Evolutionary conservation across 2,329 filamentous ascomycete genomes (phyloP), one percentile per base, ranked within the genome.

Genomic region (Colletotrichum sp.): DNA sequence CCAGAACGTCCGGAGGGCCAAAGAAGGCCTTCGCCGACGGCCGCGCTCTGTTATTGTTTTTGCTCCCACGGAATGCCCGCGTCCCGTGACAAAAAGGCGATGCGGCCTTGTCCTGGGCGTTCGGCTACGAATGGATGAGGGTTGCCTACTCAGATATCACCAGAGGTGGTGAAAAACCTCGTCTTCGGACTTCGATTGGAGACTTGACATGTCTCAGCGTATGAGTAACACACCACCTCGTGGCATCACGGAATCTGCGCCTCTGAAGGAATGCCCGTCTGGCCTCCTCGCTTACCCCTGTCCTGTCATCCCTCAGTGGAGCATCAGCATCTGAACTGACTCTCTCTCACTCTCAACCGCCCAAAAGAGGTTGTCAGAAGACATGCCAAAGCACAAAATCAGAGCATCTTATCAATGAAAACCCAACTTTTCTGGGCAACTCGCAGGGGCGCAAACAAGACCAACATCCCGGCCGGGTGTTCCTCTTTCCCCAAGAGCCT

Each of bases 281-380:
- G 62, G 68, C 49, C 63, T 16, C 65, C 57, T 69, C 71, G 74
- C 74, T 74, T 74, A 76, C 65, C 74, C 74, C 65, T 76, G 74
- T 65, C 59, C 64, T 55, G 64, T 55, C 71, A 59, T 69, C 59
- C 65, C 70, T 36, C 59, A 36, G 73, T 44, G 69, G 65, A 59
- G 71, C 65, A 34, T 52, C 44, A 52, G n/a, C 63, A 44, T 52
- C 59, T 49, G 49, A 68, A 70, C 32, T 34, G 60, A 44, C 24
- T 64, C 26, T 62, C 39, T 66, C 71, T 34, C 74, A 66, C 39
- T 67, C 71, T 62, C 74, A 62, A 44, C 65, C 49, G n/a, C 71
- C 49, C 71, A 21, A 74, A 44, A 60, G 24, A 32, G 72, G 34
- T 30, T 18, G 30, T 55, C 32, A 49, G 30, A 63, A 49, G 44